These are phyloP conservation scores for Paraurostyla sp. DNA, from an alignment of 73 alveolate species.

Conservation along the genomic window DNA sequence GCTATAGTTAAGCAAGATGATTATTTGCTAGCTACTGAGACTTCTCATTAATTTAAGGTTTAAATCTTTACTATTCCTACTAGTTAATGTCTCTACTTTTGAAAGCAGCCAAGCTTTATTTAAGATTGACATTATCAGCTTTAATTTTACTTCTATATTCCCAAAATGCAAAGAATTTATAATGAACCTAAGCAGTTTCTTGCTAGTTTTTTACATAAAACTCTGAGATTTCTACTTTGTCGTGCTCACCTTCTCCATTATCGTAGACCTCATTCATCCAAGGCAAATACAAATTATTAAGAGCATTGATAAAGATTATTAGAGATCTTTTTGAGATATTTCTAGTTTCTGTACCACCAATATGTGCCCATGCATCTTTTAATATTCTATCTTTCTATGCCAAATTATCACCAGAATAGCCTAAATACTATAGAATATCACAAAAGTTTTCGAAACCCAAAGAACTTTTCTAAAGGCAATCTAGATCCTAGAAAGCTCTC, in stretches of 20 bases:
- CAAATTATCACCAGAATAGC: constrained; percentile 5
- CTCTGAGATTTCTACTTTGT: neutral
- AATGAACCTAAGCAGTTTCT: constrained; percentile 5
- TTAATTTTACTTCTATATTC: constrained; percentile 43
- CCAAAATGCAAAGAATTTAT: constrained; percentile 51
- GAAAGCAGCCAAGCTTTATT: neutral
- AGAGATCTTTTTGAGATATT: constrained; percentile 17
- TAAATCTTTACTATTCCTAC: neutral
- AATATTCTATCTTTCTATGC: neutral
- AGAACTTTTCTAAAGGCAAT: neutral
- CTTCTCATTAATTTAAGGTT: constrained; percentile 45
- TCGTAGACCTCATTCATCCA: constrained; percentile 27
- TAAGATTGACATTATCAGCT: neutral
- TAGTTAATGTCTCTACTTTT: neutral
- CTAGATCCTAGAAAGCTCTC: constrained; percentile 33
- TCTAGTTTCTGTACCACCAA: constrained; percentile 23
- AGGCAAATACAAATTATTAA: constrained; percentile 19
- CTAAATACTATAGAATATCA: neutral
- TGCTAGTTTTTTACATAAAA: neutral
- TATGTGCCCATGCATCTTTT: neutral
- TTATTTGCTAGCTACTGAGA: constrained; percentile 10
- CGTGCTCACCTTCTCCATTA: neutral
- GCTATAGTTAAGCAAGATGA: neutral
- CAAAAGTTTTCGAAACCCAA: neutral
- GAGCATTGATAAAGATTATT: constrained; percentile 15